Base-by-base conservation (phyloP, 768 basidiomycete genomes). In the Rhizopogon rudus region DNA sequence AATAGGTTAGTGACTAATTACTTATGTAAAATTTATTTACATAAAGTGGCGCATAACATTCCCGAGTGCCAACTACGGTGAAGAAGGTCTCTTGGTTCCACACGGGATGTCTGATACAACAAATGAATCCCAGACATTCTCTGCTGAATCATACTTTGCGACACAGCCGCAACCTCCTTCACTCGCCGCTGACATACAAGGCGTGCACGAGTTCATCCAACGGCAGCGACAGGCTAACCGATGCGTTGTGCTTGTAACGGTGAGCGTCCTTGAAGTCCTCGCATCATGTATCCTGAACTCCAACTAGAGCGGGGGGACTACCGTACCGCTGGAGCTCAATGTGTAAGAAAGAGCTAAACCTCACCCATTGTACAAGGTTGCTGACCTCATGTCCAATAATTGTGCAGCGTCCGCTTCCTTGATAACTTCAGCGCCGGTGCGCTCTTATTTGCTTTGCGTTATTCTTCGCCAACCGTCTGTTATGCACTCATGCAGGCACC, bases 391-490 rank as follows among this genome's bases (percentile, higher is more conserved):
- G 44, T 61, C 65, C 50, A 37, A 67, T 39, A 28, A 40, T 43
- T 58, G 55, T 60, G n/a, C 65, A 99, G 96, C 63, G 97, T 99
- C 45, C 91, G 97, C 50, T 99, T 98, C 70, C 79, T 99, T 29
- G 96, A 98, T 69, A 98, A 99, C 76, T 98, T 98, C 73, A 97
- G 94, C 71, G 96, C 97, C 57, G 93, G 93, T 90, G 45, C 57
- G 86, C 66, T 35, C 2, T 16, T 17, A 25, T 16, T 14, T 25
- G 43, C 20, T 39, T 9, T 31, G 48, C 40, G 6, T 40, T 22
- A 3, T 52, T 56, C 49, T 55, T 40, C 16, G 8, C 35, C 8
- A 37, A 49, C 9, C 9, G 22, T 37, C 40, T 3, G 52, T 44
- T 44, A 52, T 45, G 41, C 53, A 40, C 8, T 60, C n/a, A 54